phyloP scores from a whole-genome alignment of 2,329 filamentous ascomycete genomes.

The Claviceps pazoutovae region DNA sequence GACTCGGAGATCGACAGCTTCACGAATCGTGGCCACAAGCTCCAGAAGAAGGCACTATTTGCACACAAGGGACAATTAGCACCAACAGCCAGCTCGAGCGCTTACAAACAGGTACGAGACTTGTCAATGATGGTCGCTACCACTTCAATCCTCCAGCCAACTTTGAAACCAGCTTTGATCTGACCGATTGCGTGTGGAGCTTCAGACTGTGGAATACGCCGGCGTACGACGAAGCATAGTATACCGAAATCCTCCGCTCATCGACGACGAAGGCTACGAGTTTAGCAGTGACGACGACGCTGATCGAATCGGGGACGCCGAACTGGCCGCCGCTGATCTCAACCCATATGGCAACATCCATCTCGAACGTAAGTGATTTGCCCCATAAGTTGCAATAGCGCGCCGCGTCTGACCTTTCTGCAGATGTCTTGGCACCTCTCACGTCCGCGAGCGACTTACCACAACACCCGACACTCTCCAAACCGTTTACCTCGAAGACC shows the following conservation, averaged over 20 bases:
- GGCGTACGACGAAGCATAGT: slow-evolving; percentile 62
- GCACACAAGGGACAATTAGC: slow-evolving; percentile 57
- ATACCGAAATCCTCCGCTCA: slow-evolving; percentile 54
- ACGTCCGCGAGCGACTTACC: slow-evolving; percentile 62
- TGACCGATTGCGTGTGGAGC: slow-evolving; percentile 9
- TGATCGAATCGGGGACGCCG: slow-evolving; percentile 45
- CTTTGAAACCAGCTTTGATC: slow-evolving; percentile 3
- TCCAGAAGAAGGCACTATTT: slow-evolving; percentile 62
- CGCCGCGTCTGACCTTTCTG: slow-evolving; percentile 14
- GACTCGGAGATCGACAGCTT: slow-evolving; percentile 56
- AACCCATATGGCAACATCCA: slow-evolving; percentile 62
- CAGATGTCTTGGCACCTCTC: slow-evolving; percentile 62
- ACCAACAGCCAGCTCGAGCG: slow-evolving; percentile 48
- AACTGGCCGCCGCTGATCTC: slow-evolving; percentile 49
- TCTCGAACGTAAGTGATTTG: slow-evolving; percentile 47
- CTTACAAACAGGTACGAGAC: slow-evolving; percentile 53
- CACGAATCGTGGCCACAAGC: slow-evolving; percentile 65
- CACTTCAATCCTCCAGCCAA: not conserved
- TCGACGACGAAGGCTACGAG: slow-evolving; percentile 68
- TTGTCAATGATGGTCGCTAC: slow-evolving; percentile 4
- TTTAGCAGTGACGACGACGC: slow-evolving; percentile 61
- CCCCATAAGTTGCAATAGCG: not conserved
- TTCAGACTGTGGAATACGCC: slow-evolving; percentile 56
- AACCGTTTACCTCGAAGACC: slow-evolving; percentile 60
- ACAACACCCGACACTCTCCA: slow-evolving; percentile 58